Percentiles rank a stretch among this genome's conserved stretches.
Evolutionary conservation across 176 grass and related monocot species (phyloP).

Genomic region (Ampelocalamus luodianensis): DNA sequence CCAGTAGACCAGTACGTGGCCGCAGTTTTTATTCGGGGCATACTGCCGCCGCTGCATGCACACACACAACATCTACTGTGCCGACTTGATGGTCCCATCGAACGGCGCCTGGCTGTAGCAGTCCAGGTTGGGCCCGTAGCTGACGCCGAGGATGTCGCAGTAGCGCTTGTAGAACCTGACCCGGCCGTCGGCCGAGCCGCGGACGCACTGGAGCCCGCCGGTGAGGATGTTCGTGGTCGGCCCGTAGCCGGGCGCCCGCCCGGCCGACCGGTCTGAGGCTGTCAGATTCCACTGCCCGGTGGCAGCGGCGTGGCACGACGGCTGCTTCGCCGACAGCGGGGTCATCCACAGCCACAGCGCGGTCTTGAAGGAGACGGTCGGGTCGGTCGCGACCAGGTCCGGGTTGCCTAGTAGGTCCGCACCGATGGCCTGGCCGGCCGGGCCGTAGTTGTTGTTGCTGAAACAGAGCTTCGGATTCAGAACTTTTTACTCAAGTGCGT

Average conservation of each 20-base stretch:
- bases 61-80: too few relatives aligned
- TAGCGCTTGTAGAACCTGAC: conserved; percentile 59
- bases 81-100: too few relatives aligned
- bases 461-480: too few relatives aligned
- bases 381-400: conserved; percentile 33
- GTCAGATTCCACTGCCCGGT: conserved; percentile 23
- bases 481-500: too few relatives aligned
- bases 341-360: conserved; percentile 46
- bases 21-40: too few relatives aligned
- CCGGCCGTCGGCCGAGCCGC: background rate
- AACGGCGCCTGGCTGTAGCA: too few relatives aligned
- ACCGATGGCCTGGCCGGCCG: background rate
- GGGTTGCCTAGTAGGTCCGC: conserved; percentile 42
- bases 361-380: conserved; percentile 37
- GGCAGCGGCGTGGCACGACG: conserved; percentile 38
- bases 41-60: too few relatives aligned
- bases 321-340: conserved; percentile 9
- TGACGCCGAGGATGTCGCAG: conserved; percentile 46
- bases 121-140: conserved; percentile 23
- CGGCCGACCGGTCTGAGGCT: background rate
- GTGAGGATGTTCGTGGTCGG: conserved; percentile 48
- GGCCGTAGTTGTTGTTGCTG: conserved; percentile 57
- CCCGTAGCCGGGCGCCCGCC: conserved; percentile 17
- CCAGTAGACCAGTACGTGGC: too few relatives aligned
- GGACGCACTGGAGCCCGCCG: conserved; percentile 35